Conservation (phyloP, 495 filamentous ascomycete genomes). For the Penicillium herquei region DNA sequence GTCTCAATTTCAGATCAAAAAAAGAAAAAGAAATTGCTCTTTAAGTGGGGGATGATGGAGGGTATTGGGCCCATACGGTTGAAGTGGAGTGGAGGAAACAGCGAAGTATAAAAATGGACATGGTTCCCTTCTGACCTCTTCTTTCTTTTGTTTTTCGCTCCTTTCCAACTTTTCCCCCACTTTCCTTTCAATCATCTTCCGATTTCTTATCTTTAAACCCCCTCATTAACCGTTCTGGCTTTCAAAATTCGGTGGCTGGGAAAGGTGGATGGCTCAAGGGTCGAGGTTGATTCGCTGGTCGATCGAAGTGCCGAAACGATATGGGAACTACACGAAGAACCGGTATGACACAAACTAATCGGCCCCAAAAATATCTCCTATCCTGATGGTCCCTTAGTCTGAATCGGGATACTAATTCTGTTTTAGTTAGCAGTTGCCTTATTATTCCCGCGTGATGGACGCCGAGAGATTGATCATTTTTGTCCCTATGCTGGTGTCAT, state of each 20-base stretch:
- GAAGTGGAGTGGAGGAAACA: slow-evolving; percentile 10
- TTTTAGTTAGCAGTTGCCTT: background rate
- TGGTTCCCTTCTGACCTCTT: slow-evolving; percentile 15
- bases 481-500: background rate
- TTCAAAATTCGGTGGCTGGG: slow-evolving; percentile 41
- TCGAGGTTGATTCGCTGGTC: slow-evolving; percentile 19
- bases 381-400: background rate
- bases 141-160: slow-evolving; percentile 7
- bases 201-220: background rate
- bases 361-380: background rate
- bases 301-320: slow-evolving; percentile 5
- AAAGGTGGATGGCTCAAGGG: slow-evolving; percentile 16
- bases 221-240: slow-evolving; percentile 7
- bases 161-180: slow-evolving; percentile 7
- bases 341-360: slow-evolving; percentile 17
- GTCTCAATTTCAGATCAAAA: background rate
- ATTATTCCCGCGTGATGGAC: background rate
- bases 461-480: background rate
- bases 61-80: slow-evolving; percentile 3
- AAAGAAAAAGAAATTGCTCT: slow-evolving; percentile 1
- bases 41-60: slow-evolving; percentile 4
- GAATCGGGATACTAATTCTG: slow-evolving; percentile 5
- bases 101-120: slow-evolving; percentile 22
- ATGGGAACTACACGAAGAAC: slow-evolving; percentile 20
- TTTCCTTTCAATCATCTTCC: background rate